Evolutionary conservation across 23 red algal genomes (phyloP).

Genomic region (Rhodosorus marinus): DNA sequence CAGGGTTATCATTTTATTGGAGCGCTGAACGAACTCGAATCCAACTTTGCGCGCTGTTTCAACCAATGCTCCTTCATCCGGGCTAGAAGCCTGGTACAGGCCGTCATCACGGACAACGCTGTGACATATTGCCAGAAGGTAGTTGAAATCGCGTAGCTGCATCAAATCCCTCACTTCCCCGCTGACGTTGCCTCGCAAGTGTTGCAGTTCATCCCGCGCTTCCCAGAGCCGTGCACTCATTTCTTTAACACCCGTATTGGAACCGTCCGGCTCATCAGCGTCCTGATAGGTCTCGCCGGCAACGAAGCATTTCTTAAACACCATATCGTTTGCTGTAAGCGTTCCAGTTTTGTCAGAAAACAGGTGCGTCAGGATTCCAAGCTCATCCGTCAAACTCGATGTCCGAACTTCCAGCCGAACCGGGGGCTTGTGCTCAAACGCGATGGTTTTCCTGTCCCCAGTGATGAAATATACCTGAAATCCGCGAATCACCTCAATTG

Average conservation of each 20-base stretch:
- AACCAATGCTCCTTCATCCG: conserved; percentile 87
- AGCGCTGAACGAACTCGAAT: conserved; percentile 36
- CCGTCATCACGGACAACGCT: conserved; percentile 4
- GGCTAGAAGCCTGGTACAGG: conserved; percentile 64
- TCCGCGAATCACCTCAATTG: conserved; percentile 8
- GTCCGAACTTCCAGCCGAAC: conserved; percentile 3
- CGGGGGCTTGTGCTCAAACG: not conserved
- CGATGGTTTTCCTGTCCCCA: conserved; percentile 5
- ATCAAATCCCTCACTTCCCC: too few relatives aligned
- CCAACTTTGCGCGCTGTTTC: conserved; percentile 43
- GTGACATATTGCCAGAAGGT: conserved; percentile 17
- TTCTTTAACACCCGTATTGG: too few relatives aligned
- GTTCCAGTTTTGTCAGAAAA: conserved; percentile 26
- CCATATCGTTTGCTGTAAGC: conserved; percentile 15
- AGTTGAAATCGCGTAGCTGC: too few relatives aligned
- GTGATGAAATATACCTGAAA: conserved; percentile 9
- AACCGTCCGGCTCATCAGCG: not conserved
- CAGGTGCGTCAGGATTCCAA: conserved; percentile 5
- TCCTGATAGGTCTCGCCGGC: conserved; percentile 24
- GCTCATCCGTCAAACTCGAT: conserved; percentile 7
- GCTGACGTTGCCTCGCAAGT: too few relatives aligned
- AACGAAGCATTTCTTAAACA: conserved; percentile 40
- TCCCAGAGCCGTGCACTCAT: too few relatives aligned
- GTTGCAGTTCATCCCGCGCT: too few relatives aligned
- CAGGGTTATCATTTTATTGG: conserved; percentile 21